Conservation (phyloP, 257 asterid species). For the Fraxinus anomala region DNA sequence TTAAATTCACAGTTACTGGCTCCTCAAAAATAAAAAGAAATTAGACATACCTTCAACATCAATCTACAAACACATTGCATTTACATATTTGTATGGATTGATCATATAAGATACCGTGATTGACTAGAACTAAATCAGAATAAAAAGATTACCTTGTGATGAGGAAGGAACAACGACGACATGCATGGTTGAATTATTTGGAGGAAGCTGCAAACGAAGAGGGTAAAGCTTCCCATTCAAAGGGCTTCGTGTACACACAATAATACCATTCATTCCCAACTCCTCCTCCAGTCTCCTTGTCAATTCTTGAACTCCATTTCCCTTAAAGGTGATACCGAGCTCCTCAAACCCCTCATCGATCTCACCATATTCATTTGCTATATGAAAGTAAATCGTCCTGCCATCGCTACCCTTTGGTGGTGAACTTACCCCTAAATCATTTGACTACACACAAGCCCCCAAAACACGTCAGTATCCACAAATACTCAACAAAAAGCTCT, state of each 20-base stretch:
- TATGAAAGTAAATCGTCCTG: conserved; percentile 54
- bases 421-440: conserved; percentile 56
- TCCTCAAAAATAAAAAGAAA: no score
- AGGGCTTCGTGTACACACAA: conserved; percentile 74
- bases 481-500: conserved; percentile 7
- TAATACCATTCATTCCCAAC: conserved; percentile 58
- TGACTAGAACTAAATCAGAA: background rate
- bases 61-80: no score
- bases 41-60: no score
- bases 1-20: no score
- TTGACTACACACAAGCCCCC: conserved; percentile 1
- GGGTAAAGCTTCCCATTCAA: conserved; percentile 86
- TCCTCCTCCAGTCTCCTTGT: conserved; percentile 62
- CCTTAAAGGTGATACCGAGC: conserved; percentile 63
- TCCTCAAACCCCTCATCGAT: conserved; percentile 66
- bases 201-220: conserved; percentile 93
- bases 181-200: conserved; percentile 72
- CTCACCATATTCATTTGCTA: conserved; percentile 75
- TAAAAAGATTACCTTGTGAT: conserved; percentile 47
- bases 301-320: conserved; percentile 62
- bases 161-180: conserved; percentile 69
- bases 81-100: background rate
- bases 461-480: background rate
- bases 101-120: background rate
- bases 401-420: conserved; percentile 79